phyloP scores from a whole-genome alignment of 1,284 basidiomycete species.

The Moniliella sp. region DNA sequence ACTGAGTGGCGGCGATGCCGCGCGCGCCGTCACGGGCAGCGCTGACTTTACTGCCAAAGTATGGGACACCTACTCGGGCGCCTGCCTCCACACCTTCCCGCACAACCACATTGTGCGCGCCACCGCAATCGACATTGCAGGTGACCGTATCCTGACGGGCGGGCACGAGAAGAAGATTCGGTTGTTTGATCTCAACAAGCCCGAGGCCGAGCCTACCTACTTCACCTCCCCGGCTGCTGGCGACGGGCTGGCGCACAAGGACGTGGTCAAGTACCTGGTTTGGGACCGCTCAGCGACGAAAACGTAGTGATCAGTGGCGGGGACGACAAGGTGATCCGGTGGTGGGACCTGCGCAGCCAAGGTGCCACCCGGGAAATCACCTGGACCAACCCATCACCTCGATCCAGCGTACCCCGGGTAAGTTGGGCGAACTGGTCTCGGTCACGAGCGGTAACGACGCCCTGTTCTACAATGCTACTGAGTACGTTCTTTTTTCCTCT shows the following conservation, averaged over 20 bases:
- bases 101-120: conserved; percentile 95
- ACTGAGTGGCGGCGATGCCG: conserved; percentile 46
- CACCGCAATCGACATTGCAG: conserved; percentile 55
- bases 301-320: conserved; percentile 61
- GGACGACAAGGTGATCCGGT: conserved; percentile 75
- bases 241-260: conserved; percentile 47
- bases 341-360: conserved; percentile 80
- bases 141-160: conserved; percentile 58
- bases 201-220: conserved; percentile 65
- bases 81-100: conserved; percentile 67
- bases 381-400: conserved; percentile 63
- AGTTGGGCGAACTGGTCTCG: conserved; percentile 60
- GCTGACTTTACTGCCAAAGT: conserved; percentile 96
- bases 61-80: conserved; percentile 89
- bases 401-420: conserved; percentile 57
- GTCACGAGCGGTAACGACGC: conserved; percentile 78
- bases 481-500: too few relatives aligned
- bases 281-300: conserved; percentile 54
- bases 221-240: conserved; percentile 46
- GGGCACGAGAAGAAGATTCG: conserved; percentile 94
- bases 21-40: conserved; percentile 71
- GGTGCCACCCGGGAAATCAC: conserved; percentile 49
- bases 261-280: conserved; percentile 70
- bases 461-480: conserved; percentile 46
- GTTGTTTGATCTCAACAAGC: conserved; percentile 57